Conservation (phyloP, 2,329 filamentous ascomycete species). For the Amauroascus verrucosus region DNA sequence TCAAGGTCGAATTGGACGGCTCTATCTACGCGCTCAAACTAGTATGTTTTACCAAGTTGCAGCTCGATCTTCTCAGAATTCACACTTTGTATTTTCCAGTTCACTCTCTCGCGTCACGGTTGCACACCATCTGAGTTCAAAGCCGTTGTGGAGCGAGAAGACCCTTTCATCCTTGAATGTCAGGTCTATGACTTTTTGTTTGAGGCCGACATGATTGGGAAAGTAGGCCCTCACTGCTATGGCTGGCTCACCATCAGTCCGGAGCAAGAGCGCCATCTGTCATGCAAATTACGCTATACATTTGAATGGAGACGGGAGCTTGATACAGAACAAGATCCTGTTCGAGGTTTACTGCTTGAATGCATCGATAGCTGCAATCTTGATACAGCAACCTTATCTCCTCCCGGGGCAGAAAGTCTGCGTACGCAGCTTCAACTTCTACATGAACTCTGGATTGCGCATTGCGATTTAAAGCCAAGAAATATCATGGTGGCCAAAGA, state of each 20-base stretch:
- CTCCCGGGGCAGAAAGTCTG: conserved; percentile 1
- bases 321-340: conserved; percentile 6
- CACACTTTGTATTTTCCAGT: no score
- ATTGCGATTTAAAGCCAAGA: conserved; percentile 3
- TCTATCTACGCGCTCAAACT: no score
- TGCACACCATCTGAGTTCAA: no score
- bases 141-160: no score
- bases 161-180: conserved; percentile 14
- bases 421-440: conserved; percentile 8
- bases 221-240: conserved; percentile 10
- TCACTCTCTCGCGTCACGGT: no score
- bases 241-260: conserved; percentile 11
- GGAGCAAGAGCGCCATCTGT: neutral
- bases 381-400: neutral
- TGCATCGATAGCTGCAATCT: conserved; percentile 9
- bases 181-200: conserved; percentile 13
- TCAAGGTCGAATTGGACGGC: no score
- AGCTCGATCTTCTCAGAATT: no score
- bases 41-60: no score
- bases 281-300: neutral
- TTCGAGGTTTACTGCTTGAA: conserved; percentile 10
- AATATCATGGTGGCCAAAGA: conserved; percentile 13
- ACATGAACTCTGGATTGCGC: conserved; percentile 9
- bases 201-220: conserved; percentile 6
- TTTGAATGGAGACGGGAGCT: conserved; percentile 5